Evolutionary conservation across 805 yeast genomes (phyloP), one percentile per base, ranked within the genome.

Genomic region (Peterozyma toletana): DNA sequence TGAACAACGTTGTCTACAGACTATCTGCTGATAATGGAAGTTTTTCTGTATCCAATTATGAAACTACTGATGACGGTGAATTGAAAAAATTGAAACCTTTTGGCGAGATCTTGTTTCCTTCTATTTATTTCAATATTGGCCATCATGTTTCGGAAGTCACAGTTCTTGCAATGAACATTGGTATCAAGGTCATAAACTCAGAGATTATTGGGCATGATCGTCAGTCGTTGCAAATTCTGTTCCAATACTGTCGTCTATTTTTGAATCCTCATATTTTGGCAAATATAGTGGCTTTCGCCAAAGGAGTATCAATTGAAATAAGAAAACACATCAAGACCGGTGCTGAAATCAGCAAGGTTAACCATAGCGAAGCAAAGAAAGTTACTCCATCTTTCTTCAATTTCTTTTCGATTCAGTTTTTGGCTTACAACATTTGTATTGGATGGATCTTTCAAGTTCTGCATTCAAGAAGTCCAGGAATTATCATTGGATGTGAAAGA

Each of bases 401-500:
- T n/a, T 66, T 70, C 48, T 71, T 69, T 39, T 68, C 86, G 0
- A 63, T 83, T 30, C 83, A 77, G 39, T 67, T 83, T 18, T 57
- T 80, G 5, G 75, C 87, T 0, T 74, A 80, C 50, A 76, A 83
- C 49, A 68, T 85, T 47, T 84, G 95, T 48, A 47, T 84, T 31
- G 95, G 96, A 0, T 87, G 96, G 89, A 57, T 84, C 3, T 84
- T 83, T 55, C 80, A 75, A n/a, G 57, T 55, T 13, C 53, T 54
- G 6, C 59, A 58, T 5, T 56, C 58, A 1, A 48, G 55, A 2
- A 70, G 69, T 17, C 88, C 88, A 0, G 96, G 96, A 10, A 55
- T 87, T n/a, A 80, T 85, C 34, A 48, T 79, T 30, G 97, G 97
- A 0, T 86, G 84, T 44, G 87, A 86, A 50, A 66, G 80, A 14